These are phyloP conservation scores for Plasmodium knowlesi DNA, from an alignment of 169 alveolate genomes.

Conservation along the genomic window DNA sequence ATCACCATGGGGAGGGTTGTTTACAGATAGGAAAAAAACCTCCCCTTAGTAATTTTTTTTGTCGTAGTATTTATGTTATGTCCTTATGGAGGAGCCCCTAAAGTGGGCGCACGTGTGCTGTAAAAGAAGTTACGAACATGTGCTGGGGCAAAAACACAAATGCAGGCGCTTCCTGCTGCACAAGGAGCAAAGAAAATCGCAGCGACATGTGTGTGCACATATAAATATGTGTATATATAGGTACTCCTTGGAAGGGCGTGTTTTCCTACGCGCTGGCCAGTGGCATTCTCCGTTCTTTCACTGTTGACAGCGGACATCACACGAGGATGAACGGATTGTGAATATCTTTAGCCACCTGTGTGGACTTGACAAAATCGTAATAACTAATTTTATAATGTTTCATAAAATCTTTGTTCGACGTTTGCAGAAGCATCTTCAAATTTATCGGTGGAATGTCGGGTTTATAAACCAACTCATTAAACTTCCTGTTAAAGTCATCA, in stretches of 20 bases:
- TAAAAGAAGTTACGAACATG: background rate
- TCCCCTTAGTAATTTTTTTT: background rate
- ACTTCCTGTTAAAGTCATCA: slow-evolving; percentile 56
- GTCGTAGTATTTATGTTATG: background rate
- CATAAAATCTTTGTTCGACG: slow-evolving; percentile 60
- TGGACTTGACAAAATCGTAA: slow-evolving; percentile 33
- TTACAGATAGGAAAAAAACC: background rate
- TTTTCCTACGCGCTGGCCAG: background rate
- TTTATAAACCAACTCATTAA: slow-evolving; percentile 52
- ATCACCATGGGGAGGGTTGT: background rate
- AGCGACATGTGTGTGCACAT: background rate
- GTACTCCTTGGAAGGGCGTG: background rate
- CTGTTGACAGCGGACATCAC: background rate
- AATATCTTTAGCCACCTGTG: slow-evolving; percentile 73
- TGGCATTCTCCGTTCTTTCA: background rate
- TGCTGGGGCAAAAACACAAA: background rate
- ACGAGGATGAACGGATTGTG: slow-evolving; percentile 58
- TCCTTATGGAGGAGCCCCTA: background rate
- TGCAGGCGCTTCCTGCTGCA: background rate
- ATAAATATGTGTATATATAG: background rate
- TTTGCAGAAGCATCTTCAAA: slow-evolving; percentile 41
- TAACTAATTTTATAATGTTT: slow-evolving; percentile 61
- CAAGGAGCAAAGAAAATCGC: background rate
- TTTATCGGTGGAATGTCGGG: slow-evolving; percentile 62
- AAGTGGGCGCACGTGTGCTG: background rate